Evolutionary conservation across 352 stramenopile genomes (phyloP).

Genomic region (Detonula confervacea): DNA sequence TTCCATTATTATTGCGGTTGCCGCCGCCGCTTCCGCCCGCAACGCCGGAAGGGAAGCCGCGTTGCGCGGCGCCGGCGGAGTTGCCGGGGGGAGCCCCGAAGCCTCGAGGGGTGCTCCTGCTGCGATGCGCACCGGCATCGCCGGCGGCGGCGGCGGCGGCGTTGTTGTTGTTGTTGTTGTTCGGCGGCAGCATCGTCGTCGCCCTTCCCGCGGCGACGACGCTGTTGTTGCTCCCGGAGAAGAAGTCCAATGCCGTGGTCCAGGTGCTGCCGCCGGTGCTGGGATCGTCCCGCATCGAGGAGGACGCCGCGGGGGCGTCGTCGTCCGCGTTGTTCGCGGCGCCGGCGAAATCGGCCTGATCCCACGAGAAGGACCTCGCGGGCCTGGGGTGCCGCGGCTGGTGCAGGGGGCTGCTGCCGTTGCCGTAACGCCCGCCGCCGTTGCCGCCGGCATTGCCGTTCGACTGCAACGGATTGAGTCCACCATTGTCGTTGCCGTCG

Average conservation of each 20-base stretch:
- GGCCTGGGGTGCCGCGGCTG: no score
- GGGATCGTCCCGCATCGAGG: no score
- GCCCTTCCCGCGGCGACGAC: not conserved
- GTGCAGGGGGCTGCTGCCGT: not conserved
- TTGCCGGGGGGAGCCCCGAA: no score
- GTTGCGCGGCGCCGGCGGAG: no score
- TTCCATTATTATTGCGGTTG: not conserved
- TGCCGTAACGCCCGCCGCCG: not conserved
- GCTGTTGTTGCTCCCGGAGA: no score
- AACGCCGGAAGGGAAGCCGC: no score
- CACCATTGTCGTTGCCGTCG: not conserved
- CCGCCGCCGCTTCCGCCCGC: not conserved
- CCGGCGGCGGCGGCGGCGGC: not conserved
- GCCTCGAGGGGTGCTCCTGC: slow-evolving; percentile 11
- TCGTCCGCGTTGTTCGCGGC: slow-evolving; percentile 3
- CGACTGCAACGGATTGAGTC: not conserved
- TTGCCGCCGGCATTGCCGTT: no score
- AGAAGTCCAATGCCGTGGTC: slow-evolving; percentile 12
- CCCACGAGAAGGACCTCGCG: slow-evolving; percentile 12
- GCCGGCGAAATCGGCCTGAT: slow-evolving; percentile 8
- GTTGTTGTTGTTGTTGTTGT: no score
- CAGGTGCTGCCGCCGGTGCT: slow-evolving; percentile 17
- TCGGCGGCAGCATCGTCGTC: not conserved
- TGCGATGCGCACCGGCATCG: not conserved
- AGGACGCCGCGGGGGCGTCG: not conserved